phyloP scores from a whole-genome alignment of 345 rosid species.

The Salix arbutifolia region DNA sequence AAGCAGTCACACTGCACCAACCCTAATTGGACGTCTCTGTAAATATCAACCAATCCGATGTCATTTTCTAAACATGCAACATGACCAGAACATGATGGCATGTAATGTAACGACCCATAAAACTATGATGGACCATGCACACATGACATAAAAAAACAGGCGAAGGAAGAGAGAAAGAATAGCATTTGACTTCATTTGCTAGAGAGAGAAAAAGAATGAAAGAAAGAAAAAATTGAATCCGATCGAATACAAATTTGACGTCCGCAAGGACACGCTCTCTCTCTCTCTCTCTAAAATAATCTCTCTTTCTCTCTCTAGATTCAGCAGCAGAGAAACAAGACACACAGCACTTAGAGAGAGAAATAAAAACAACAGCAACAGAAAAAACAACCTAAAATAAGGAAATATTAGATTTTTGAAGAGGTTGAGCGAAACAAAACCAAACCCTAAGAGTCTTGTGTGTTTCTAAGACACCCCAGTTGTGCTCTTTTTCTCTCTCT shows the following conservation, averaged over 20 bases:
- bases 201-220: slow-evolving; percentile 30
- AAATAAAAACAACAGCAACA: slow-evolving; percentile 18
- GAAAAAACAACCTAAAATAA: slow-evolving; percentile 2
- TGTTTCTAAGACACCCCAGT: not conserved
- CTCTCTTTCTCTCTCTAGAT: slow-evolving; percentile 22
- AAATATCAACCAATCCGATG: not conserved
- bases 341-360: slow-evolving; percentile 16
- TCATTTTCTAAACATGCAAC: not conserved
- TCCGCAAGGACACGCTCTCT: slow-evolving; percentile 73
- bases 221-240: slow-evolving; percentile 12
- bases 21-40: not conserved
- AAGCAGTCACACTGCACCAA: not conserved
- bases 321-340: slow-evolving; percentile 58
- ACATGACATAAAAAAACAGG: not conserved
- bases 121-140: not conserved
- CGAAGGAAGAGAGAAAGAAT: slow-evolving; percentile 14
- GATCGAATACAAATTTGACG: slow-evolving; percentile 41
- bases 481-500: slow-evolving; percentile 2
- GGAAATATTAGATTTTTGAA: slow-evolving; percentile 6
- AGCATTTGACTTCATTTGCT: slow-evolving; percentile 48
- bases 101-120: not conserved
- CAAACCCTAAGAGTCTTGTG: slow-evolving; percentile 34
- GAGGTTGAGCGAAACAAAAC: not conserved
- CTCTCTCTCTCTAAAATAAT: slow-evolving; percentile 21
- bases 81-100: not conserved